phyloP scores from a whole-genome alignment of 805 yeast species.

The Pichia gijzeniarum region DNA sequence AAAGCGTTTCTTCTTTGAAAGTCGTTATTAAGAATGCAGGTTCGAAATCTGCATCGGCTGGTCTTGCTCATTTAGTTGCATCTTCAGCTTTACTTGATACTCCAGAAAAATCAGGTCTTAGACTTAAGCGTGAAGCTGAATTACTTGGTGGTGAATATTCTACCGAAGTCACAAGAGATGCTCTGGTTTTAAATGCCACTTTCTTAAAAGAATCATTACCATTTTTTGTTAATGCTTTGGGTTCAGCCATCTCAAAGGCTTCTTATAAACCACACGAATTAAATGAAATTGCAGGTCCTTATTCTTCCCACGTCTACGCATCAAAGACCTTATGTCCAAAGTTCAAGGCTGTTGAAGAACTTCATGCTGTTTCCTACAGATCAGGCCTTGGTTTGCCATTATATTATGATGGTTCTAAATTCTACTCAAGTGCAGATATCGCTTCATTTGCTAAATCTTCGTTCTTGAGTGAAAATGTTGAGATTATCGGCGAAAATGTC shows the following conservation, averaged over 20 bases:
- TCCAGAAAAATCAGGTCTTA: conserved; percentile 74
- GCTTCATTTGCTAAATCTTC: conserved; percentile 57
- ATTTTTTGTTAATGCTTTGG: conserved; percentile 80
- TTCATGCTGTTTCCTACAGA: conserved; percentile 79
- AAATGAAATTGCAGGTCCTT: conserved; percentile 75
- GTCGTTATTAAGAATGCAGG: conserved; percentile 82
- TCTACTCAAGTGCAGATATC: conserved; percentile 58
- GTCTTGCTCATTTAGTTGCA: conserved; percentile 79
- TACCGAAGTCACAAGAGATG: conserved; percentile 74
- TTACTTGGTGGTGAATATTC: conserved; percentile 79
- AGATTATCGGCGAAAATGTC: conserved; percentile 69
- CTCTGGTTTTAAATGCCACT: conserved; percentile 69
- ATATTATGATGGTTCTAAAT: conserved; percentile 57
- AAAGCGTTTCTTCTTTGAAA: conserved; percentile 66
- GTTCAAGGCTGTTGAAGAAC: conserved; percentile 64
- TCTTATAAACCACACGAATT: conserved; percentile 80
- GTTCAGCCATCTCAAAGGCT: conserved; percentile 63
- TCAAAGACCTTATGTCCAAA: conserved; percentile 45
- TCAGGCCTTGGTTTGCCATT: conserved; percentile 82
- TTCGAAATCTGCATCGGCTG: conserved; percentile 66
- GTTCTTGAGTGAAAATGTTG: conserved; percentile 65
- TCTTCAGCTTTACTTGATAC: conserved; percentile 83
- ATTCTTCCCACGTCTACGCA: conserved; percentile 58
- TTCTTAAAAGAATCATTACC: conserved; percentile 88
- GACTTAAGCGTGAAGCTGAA: conserved; percentile 92